Evolutionary conservation across 495 filamentous ascomycete species (phyloP).

Genomic region (Aspergillus saccharolyticus): DNA sequence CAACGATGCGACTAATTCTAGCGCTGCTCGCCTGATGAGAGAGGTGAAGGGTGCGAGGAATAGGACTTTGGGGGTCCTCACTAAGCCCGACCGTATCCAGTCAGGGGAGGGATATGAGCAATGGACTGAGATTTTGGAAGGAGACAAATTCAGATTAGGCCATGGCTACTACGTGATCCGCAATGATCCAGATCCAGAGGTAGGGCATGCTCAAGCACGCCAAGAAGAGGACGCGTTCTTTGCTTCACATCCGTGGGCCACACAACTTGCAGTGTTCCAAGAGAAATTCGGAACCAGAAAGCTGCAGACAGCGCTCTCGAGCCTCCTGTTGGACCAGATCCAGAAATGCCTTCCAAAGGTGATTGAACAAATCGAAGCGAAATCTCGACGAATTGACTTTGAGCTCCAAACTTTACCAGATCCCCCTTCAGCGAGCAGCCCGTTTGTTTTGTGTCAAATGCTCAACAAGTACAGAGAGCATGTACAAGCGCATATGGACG

Average conservation of each 20-base stretch:
- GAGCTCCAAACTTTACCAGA: conserved; percentile 51
- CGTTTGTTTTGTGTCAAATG: conserved; percentile 33
- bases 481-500: conserved; percentile 33
- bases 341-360: conserved; percentile 54
- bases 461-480: conserved; percentile 26
- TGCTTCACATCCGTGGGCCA: conserved; percentile 40
- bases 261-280: conserved; percentile 39
- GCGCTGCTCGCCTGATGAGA: conserved; percentile 57
- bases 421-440: conserved; percentile 42
- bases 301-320: conserved; percentile 51
- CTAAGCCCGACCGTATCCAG: conserved; percentile 69
- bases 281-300: conserved; percentile 55
- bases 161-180: conserved; percentile 64
- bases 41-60: conserved; percentile 48
- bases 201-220: conserved; percentile 50
- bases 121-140: conserved; percentile 56
- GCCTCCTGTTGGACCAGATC: conserved; percentile 53
- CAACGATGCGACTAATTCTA: conserved; percentile 64
- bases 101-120: conserved; percentile 39
- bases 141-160: conserved; percentile 49
- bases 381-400: conserved; percentile 39
- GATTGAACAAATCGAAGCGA: conserved; percentile 50
- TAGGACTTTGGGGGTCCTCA: conserved; percentile 71
- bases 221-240: conserved; percentile 60
- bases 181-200: conserved; percentile 46